Evolutionary conservation across 306 rosid species (phyloP), one percentile per base, ranked within the genome.

Genomic region (Cyclanthera cordifolia): DNA sequence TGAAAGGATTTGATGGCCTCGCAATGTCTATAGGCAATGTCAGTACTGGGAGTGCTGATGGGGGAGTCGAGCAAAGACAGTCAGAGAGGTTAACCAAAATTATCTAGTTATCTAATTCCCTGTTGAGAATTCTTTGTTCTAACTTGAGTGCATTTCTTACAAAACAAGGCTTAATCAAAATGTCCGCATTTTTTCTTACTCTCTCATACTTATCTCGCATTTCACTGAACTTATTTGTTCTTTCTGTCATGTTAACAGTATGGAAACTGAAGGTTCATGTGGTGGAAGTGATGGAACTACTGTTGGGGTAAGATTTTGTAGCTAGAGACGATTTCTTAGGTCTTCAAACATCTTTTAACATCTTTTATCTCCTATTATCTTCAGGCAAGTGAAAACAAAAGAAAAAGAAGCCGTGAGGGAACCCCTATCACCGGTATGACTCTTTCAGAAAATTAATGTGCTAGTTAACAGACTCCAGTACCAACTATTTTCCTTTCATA

Each of bases 1-100:
- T 86, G 82, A 90, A 87, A 82, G 88, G 87, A 46, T 87, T 93
- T 74, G 96, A 93, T 75, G 91, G 84, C 19, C 99, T 93, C 69
- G 91, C 86, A 11, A 93, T 93, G 95, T 86, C 96, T 61, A 84
- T 90, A 46, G 96, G 95, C 77, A 93, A 85, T 79, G 79, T 82
- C 74, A 80, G 82, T 74, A 76, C 79, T 70, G 90, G 75, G 79
- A 82, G 73, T 77, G 80, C 83, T 34, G 94, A 82, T 74, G 84
- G 76, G 77, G 90, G 85, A 66, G 81, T 75, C 17, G 95, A 83
- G 61, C 81, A 76, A 52, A 67, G 80, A 74, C 73, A 70, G 70
- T 87, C 96, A 51, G 85, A 82, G 74, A 93, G 99, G 99, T 93
- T 79, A 67, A 82, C 79, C 58, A 68, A 64, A n/a, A 45, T 39